These are phyloP conservation scores for Dorcoceras hygrometricum DNA, from an alignment of 257 asterid genomes.

Conservation along the genomic window DNA sequence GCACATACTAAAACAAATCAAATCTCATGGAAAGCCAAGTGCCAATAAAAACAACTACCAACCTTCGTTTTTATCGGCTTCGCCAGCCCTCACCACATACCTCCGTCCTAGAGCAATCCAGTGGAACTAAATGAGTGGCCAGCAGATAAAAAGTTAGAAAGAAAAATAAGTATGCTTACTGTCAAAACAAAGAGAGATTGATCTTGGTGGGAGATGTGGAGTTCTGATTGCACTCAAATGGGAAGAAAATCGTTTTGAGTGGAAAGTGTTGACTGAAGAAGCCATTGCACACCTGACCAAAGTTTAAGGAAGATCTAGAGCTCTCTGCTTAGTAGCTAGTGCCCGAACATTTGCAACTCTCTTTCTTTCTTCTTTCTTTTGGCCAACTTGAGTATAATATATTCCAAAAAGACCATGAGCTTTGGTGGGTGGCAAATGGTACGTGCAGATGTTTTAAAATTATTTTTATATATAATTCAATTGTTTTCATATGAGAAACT, in stretches of 20 bases:
- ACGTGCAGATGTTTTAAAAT: neutral
- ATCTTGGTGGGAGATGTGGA: constrained; percentile 39
- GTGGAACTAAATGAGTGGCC: constrained; percentile 12
- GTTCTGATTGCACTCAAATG: constrained; percentile 27
- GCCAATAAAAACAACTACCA: neutral
- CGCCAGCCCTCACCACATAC: constrained; percentile 73
- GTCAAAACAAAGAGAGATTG: constrained; percentile 36
- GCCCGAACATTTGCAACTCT: constrained; percentile 7
- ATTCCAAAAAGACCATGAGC: too few relatives aligned
- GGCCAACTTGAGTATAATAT: neutral
- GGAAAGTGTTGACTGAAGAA: constrained; percentile 43
- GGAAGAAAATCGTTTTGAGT: constrained; percentile 40
- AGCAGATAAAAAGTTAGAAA: constrained; percentile 7
- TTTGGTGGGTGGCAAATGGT: neutral
- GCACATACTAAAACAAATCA: constrained; percentile 35
- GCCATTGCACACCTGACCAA: constrained; percentile 43
- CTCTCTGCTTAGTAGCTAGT: constrained; percentile 5
- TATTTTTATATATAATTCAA: too few relatives aligned
- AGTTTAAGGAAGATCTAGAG: constrained; percentile 27
- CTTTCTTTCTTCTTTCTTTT: constrained; percentile 5
- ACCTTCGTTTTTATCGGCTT: constrained; percentile 76
- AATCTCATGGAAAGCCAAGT: neutral
- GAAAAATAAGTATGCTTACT: constrained; percentile 48
- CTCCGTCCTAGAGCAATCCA: constrained; percentile 48
- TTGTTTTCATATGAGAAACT: too few relatives aligned